Evolutionary conservation across 495 filamentous ascomycete genomes (phyloP).

Genomic region (Trichoderma gamsii): DNA sequence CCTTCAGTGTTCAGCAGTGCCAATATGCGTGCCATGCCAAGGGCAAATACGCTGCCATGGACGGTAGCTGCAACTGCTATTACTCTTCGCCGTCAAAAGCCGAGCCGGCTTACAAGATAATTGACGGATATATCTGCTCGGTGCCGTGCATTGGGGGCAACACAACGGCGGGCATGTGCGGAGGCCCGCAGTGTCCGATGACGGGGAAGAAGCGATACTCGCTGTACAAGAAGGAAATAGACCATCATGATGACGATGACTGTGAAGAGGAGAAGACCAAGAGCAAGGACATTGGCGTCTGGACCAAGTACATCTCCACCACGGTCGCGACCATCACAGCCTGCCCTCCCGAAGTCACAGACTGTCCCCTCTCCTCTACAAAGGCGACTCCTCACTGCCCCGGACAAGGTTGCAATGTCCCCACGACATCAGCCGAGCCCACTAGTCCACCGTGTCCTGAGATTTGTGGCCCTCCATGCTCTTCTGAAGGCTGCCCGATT

Average conservation of each 20-base stretch:
- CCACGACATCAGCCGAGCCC: not conserved
- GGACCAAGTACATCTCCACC: not conserved
- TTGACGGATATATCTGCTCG: not conserved
- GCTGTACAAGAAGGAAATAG: not conserved
- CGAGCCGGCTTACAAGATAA: not conserved
- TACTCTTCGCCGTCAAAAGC: not conserved
- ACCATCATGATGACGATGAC: not conserved
- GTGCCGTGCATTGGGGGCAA: not conserved
- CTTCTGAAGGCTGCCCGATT: not conserved
- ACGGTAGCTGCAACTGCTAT: not conserved
- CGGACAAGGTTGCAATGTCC: not conserved
- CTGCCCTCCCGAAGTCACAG: constrained; percentile 8
- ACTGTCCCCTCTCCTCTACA: not conserved
- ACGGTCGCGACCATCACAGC: constrained; percentile 8
- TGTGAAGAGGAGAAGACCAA: not conserved
- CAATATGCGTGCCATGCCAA: not conserved
- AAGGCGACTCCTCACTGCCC: not conserved
- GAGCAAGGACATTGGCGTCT: not conserved
- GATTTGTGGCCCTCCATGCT: not conserved
- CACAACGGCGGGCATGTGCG: not conserved
- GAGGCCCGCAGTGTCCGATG: not conserved
- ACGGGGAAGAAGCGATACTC: constrained; percentile 1
- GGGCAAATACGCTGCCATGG: not conserved
- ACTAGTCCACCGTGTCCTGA: not conserved
- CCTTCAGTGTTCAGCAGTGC: not conserved